Conservation (phyloP, 495 filamentous ascomycete species). For the Trichoderma gamsii region DNA sequence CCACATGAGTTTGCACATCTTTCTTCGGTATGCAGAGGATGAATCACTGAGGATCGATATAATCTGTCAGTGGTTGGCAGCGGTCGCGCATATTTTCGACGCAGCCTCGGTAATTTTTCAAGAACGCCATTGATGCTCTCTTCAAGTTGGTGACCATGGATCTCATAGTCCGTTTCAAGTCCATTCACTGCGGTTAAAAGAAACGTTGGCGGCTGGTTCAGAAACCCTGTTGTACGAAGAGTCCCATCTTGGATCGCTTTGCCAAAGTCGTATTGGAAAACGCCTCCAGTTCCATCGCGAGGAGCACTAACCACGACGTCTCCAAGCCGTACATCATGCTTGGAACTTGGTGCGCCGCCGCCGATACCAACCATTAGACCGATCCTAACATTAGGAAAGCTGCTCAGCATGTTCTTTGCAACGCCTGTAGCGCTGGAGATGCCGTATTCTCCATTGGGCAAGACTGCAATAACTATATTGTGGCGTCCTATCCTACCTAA, state of each 20-base stretch:
- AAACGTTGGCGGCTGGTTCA: constrained; percentile 31
- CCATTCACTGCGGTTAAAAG: constrained; percentile 21
- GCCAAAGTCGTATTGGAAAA: constrained; percentile 32
- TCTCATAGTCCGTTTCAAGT: constrained; percentile 21
- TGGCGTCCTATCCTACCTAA: constrained; percentile 39
- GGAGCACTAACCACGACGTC: constrained; percentile 26
- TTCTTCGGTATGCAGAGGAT: not conserved
- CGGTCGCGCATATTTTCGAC: constrained; percentile 27
- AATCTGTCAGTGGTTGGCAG: not conserved
- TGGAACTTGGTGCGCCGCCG: constrained; percentile 33
- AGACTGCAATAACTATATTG: constrained; percentile 37
- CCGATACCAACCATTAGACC: constrained; percentile 46
- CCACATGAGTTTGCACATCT: not conserved
- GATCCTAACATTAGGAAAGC: constrained; percentile 36
- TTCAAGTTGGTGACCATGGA: constrained; percentile 23
- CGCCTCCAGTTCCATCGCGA: constrained; percentile 20
- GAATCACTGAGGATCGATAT: not conserved
- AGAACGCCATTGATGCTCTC: constrained; percentile 22
- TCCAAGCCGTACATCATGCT: constrained; percentile 31
- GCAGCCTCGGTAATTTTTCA: constrained; percentile 20
- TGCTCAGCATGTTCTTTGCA: constrained; percentile 31
- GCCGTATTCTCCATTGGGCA: constrained; percentile 37
- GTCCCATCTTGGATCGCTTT: constrained; percentile 24
- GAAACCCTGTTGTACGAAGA: constrained; percentile 26
- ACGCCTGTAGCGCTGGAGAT: constrained; percentile 29